Evolutionary conservation across 768 basidiomycete species (phyloP), one percentile per base, ranked within the genome.

Genomic region (Lentinus brumalis): DNA sequence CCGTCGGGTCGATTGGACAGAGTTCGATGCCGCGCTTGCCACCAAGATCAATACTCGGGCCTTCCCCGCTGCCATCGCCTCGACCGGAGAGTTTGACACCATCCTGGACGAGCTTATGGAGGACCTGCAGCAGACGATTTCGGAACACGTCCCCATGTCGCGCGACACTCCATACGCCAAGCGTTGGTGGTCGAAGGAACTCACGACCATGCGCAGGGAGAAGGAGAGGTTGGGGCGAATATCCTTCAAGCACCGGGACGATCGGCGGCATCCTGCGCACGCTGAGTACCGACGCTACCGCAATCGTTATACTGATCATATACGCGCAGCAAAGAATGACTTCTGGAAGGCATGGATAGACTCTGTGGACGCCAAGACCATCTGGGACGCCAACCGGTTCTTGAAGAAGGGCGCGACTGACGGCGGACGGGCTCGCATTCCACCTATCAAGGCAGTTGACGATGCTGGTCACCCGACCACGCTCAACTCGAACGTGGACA

Each of bases 181-280:
- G 38, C 21, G 67, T 2, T 78, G 76, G 78, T 79, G 71, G 74
- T 69, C 54, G 10, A 51, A 60, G 15, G 74, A 74, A 0, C 73
- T 81, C 3, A 54, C 53, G 0, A 50, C 63, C 0, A 32, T 66
- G 30, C 67, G 67, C 12, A 63, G 55, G 8, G 40, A 66, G 5
- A 53, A 63, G 0, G 61, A 69, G 5, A 59, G 64, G 50, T 38
- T 72, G 16, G 60, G 65, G 3, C 39, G 60, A 0, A 26, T 54
- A 0, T 32, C 71, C 0, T 55, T 59, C 21, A 53, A 42, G 0
- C 53, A 57, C 41, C 57, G 67, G 35, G 50, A 45, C 8, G 15
- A 50, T n/a, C 30, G 42, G 8, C 38, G 59, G 4, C 65, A 69
- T 39, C 66, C 60, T 1, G 40, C 62, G 4, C 66, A 67, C 45